Evolutionary conservation across 1,284 basidiomycete genomes (phyloP), one percentile per base, ranked within the genome.

Genomic region (Pyrrhoderma lamaoense): DNA sequence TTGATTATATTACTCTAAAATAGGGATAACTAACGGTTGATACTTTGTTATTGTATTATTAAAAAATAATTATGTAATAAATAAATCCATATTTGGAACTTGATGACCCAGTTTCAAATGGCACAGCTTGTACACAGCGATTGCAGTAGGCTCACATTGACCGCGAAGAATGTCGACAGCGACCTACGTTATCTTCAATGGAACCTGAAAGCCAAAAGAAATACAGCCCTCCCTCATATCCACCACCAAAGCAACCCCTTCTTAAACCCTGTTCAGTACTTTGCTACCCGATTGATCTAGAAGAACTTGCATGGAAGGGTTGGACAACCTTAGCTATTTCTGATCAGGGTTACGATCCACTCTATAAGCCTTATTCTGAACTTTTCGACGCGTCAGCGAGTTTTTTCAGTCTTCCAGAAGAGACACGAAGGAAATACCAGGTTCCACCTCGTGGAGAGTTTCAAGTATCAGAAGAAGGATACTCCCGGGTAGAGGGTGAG

Each of bases 401-500:
- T 3, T 65, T 62, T 59, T 65, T 66, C 51, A 49, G 54, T 25
- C 58, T 61, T 3, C 56, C 61, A 1, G 49, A 58, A 8, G 50
- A 53, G 25, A 16, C 43, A 21, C 42, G 53, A 36, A 2, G 25
- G 31, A 56, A 53, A 21, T 60, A 57, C 46, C 42, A 45, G 9
- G 51, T 50, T 22, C 49, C 52, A 4, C 54, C 56, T n/a, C 53
- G 45, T 5, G 54, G 58, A 13, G 56, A 49, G 11, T 49, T 49
- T 1, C 58, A 60, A 23, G 49, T 43, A n/a, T 65, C 63, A 2
- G 64, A 66, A 53, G 64, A 65, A 51, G 64, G 64, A 3, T 66
- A 59, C 57, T 58, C 60, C 1, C 58, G 58, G 8, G 60, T 66
- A 1, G 51, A 45, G 2, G 62, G 61, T 31, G 64, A 66, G 59